Evolutionary conservation across 345 rosid genomes (phyloP).

Genomic region (Bruguiera sexangula): DNA sequence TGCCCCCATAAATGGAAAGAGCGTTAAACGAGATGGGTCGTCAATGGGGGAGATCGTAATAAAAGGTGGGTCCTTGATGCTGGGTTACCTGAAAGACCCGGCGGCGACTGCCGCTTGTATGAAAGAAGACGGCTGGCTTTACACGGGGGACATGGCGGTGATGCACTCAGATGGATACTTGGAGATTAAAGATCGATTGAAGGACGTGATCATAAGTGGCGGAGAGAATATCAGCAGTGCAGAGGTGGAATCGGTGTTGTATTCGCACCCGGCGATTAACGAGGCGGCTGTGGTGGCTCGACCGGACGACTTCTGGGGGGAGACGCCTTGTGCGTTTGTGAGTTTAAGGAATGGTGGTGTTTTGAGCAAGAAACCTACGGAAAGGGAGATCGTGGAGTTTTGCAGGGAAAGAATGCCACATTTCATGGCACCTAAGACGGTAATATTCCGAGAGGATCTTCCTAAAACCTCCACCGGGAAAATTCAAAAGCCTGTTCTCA

Average conservation of each 20-base stretch:
- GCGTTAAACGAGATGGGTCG: no score
- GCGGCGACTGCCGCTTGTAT: not conserved
- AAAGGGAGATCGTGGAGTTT: not conserved
- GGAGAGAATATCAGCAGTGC: not conserved
- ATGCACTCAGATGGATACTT: not conserved
- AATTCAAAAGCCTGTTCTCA: not conserved
- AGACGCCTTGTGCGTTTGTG: not conserved
- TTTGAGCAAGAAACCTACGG: not conserved
- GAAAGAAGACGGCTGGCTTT: not conserved
- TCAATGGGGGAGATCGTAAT: not conserved
- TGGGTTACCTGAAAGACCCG: not conserved
- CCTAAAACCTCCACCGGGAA: not conserved
- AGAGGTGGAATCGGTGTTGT: not conserved
- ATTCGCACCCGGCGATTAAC: not conserved
- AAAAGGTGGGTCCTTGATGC: not conserved
- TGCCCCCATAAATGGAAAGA: not conserved
- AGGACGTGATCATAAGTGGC: not conserved
- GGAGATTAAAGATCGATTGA: not conserved
- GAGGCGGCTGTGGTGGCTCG: not conserved
- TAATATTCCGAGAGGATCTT: not conserved
- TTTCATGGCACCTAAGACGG: not conserved
- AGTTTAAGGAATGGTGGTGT: not conserved
- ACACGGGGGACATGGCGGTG: not conserved
- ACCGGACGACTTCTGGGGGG: not conserved
- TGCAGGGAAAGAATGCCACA: not conserved